Conservation (phyloP, 2,329 filamentous ascomycete genomes). For the Phoma sp. region DNA sequence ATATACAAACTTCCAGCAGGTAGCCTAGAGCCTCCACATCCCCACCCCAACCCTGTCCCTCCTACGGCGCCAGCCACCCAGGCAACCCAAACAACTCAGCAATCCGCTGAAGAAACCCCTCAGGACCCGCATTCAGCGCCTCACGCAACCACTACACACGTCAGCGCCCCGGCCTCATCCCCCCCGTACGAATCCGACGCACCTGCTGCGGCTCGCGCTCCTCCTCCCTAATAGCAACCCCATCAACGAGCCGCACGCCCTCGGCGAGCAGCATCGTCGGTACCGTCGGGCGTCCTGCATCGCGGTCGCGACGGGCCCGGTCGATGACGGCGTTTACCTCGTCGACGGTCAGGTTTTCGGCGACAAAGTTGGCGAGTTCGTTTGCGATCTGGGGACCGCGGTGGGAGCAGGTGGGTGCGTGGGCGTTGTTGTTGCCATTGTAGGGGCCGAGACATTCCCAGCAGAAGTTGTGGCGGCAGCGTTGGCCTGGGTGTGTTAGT, state of each 20-base stretch:
- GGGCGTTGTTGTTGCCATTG: background rate
- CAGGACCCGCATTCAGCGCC: too few species aligned
- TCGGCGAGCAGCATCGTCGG: background rate
- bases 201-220: too few species aligned
- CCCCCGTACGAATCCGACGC: too few species aligned
- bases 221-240: too few species aligned
- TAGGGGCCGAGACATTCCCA: slow-evolving; percentile 28
- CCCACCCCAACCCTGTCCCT: too few species aligned
- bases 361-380: slow-evolving; percentile 22
- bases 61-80: too few species aligned
- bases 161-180: too few species aligned
- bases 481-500: slow-evolving; percentile 9
- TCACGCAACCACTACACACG: too few species aligned
- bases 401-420: slow-evolving; percentile 19
- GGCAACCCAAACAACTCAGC: too few species aligned
- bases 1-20: too few species aligned
- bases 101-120: too few species aligned
- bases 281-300: background rate
- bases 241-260: background rate
- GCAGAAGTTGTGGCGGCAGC: slow-evolving; percentile 33
- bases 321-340: slow-evolving; percentile 19
- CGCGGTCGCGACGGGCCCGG: background rate
- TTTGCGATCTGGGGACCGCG: slow-evolving; percentile 17
- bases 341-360: slow-evolving; percentile 1
- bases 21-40: too few species aligned